phyloP scores from a whole-genome alignment of 2,329 filamentous ascomycete genomes.

The Alternaria arborescens region DNA sequence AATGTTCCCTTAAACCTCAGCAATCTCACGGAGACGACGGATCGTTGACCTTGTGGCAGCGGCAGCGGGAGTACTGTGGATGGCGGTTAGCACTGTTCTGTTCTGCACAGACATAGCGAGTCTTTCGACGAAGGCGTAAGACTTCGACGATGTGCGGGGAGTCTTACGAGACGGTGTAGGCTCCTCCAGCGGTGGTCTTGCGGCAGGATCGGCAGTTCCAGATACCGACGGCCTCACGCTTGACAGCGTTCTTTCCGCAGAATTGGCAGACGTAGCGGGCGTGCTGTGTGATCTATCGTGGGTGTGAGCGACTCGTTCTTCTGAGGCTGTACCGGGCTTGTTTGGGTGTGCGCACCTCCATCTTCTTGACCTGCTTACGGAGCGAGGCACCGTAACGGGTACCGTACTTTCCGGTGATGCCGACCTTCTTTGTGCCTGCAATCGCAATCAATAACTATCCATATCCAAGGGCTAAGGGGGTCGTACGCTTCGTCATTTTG shows the following conservation, averaged over 20 bases:
- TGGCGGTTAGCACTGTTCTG: conserved; percentile 34
- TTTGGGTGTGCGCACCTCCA: conserved; percentile 67
- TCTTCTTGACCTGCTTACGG: conserved; percentile 99
- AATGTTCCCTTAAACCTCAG: conserved; percentile 76
- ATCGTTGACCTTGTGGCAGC: conserved; percentile 96
- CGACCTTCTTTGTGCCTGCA: conserved; percentile 70
- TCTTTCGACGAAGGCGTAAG: background rate
- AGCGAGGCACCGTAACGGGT: conserved; percentile 98
- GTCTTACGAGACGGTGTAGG: conserved; percentile 93
- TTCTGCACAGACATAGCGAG: background rate
- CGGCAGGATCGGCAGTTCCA: conserved; percentile 97
- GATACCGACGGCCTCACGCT: conserved; percentile 89
- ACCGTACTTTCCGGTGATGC: conserved; percentile 97
- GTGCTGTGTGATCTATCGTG: conserved; percentile 82
- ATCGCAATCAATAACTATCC: conserved; percentile 29
- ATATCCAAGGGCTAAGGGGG: conserved; percentile 16
- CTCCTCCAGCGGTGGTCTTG: conserved; percentile 92
- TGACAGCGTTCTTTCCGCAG: conserved; percentile 89
- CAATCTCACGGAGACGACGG: conserved; percentile 96
- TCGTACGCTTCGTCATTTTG: conserved; percentile 65
- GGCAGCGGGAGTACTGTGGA: conserved; percentile 83
- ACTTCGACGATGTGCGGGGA: conserved; percentile 12
- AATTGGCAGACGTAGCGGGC: conserved; percentile 96
- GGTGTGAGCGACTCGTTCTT: conserved; percentile 31
- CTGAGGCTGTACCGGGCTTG: conserved; percentile 4